Percentiles rank a stretch among this genome's conserved stretches.
These are phyloP conservation scores for Cercophora newfieldiana DNA, from an alignment of 495 filamentous ascomycete species.

Conservation along the genomic window DNA sequence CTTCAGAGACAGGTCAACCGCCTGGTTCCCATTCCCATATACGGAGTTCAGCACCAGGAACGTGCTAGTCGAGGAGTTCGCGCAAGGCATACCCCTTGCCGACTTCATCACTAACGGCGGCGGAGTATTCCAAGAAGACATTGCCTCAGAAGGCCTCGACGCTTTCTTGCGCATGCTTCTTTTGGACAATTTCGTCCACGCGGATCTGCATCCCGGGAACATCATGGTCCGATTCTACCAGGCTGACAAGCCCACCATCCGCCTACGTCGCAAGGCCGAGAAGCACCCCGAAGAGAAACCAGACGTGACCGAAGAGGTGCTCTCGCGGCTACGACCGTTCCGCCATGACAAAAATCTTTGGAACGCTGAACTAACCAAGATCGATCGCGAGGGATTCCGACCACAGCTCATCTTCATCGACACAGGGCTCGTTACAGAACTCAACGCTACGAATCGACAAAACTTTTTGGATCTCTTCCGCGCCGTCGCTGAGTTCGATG, in stretches of 20 bases:
- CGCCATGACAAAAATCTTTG: constrained; percentile 62
- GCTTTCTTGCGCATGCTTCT: constrained; percentile 98
- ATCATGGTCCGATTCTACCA: constrained; percentile 99
- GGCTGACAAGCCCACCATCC: constrained; percentile 64
- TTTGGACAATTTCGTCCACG: constrained; percentile 97
- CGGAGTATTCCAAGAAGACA: constrained; percentile 89
- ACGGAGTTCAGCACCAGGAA: constrained; percentile 85
- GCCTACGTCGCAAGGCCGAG: constrained; percentile 34
- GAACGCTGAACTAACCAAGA: constrained; percentile 66
- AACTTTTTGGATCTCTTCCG: constrained; percentile 98
- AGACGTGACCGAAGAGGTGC: constrained; percentile 86
- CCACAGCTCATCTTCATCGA: constrained; percentile 98
- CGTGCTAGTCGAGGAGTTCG: constrained; percentile 95
- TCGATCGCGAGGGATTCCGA: constrained; percentile 89
- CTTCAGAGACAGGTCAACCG: constrained; percentile 85
- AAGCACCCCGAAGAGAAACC: constrained; percentile 47
- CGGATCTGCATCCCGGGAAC: constrained; percentile 97
- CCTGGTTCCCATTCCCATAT: constrained; percentile 96
- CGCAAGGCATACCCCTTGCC: constrained; percentile 86
- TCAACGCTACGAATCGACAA: constrained; percentile 78
- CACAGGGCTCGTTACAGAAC: constrained; percentile 91
- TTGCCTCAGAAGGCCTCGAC: constrained; percentile 93
- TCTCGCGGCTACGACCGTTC: constrained; percentile 74
- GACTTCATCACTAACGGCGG: constrained; percentile 89
- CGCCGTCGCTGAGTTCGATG: constrained; percentile 94